Evolutionary conservation across 805 yeast genomes (phyloP), one percentile per base, ranked within the genome.

Genomic region (Metschnikowia santaceciliae): DNA sequence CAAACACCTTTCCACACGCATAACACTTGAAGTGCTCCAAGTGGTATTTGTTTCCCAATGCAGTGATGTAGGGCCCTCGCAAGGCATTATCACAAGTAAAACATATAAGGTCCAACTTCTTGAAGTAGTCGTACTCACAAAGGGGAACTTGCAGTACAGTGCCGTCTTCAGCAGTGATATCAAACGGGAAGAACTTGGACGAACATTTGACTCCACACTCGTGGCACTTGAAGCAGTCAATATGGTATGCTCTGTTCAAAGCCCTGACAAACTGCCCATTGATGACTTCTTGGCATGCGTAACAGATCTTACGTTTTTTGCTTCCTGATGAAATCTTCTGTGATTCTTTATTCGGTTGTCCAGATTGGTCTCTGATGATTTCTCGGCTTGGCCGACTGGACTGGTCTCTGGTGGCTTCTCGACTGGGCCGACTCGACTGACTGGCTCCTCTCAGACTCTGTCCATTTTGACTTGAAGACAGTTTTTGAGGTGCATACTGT

Each of bases 11-110:
- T 37, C 84, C 80, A 65, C 99, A 94, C 32, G 89, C 81, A 6
- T 86, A 83, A 70, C 99, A 95, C 50, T 89, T 87, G 69, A 95
- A 94, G 69, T 94, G 99, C 59, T 94, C 97, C 47, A 92, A 84
- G 62, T 94, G 98, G 66, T 90, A 94, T 62, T 92, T 88, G 59
- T 84, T 82, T 11, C 96, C 96, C 61, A 91, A 79, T 0, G 97
- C 97, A 1, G 96, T 91, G 52, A 91, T 90, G 69, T 92, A 92
- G 1, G 96, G 87, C 0, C 97, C 97, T 59, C 97, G 72, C 46
- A 95, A 75, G 3, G 96, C 96, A 23, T 79, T 80, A 56, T 88
- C 81, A 70, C 99, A 94, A 15, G 83, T 87, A 62, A 78, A 80
- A 64, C 99, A 94, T n/a, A 94, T 80, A 47, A 94, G 76, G 51